A percentile compares a stretch with the other conserved stretches of the same genome.
These are phyloP conservation scores for Xylogone sp. DNA, from an alignment of 2,329 filamentous ascomycete genomes.

Conservation along the genomic window DNA sequence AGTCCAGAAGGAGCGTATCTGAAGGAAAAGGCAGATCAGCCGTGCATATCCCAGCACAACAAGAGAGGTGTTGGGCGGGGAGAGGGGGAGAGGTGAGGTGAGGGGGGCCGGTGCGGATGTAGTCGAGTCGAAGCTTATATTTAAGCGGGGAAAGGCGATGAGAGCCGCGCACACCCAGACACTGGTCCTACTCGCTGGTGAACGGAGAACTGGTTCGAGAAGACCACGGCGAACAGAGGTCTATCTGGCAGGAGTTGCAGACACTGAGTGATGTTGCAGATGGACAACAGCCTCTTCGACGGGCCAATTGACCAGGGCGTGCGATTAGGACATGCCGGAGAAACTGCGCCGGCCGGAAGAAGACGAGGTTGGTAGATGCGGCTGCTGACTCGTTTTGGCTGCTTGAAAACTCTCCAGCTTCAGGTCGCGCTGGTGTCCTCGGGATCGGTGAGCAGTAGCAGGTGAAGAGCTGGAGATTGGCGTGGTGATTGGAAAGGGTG, in stretches of 20 bases:
- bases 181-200: background rate
- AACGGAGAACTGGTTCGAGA: no score
- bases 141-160: background rate
- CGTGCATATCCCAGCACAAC: background rate
- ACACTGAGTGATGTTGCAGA: no score
- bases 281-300: background rate
- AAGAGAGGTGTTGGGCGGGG: background rate
- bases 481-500: no score
- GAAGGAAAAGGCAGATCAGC: background rate
- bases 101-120: background rate
- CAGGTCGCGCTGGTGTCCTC: no score
- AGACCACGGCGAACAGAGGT: no score
- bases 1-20: no score
- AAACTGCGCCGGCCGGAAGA: conserved; percentile 2
- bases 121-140: background rate
- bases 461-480: no score
- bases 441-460: no score
- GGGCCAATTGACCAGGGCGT: conserved; percentile 15
- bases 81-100: background rate
- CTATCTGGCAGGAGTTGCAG: no score
- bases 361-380: no score
- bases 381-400: no score
- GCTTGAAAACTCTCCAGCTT: no score
- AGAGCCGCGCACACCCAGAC: background rate
- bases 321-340: conserved; percentile 17